phyloP scores from a whole-genome alignment of 176 grass and related monocot genomes.

The Oryza australiensis region DNA sequence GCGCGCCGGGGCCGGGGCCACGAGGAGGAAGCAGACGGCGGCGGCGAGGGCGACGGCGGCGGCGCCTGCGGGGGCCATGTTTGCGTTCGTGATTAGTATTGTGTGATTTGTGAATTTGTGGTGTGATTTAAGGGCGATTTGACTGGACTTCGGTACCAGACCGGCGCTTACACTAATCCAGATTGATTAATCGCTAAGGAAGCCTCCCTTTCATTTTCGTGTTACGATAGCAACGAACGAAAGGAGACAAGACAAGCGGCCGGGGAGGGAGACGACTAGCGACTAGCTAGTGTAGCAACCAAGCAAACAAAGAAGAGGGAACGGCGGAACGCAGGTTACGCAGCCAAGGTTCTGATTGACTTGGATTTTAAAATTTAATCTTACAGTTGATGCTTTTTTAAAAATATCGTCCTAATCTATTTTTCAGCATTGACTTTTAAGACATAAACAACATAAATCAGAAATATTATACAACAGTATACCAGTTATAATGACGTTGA shows the following conservation, averaged over 20 bases:
- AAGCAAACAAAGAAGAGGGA: no score
- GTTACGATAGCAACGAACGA: conserved; percentile 11
- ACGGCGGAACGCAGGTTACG: no score
- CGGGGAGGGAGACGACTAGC: background rate
- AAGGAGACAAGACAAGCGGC: background rate
- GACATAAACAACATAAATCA: no score
- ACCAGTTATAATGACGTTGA: no score
- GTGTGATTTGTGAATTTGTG: background rate
- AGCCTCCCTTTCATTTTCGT: conserved; percentile 26
- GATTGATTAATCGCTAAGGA: conserved; percentile 39
- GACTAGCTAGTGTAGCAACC: no score
- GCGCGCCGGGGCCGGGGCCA: conserved; percentile 5
- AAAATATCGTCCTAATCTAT: no score
- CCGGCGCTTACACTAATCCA: background rate
- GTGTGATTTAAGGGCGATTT: background rate
- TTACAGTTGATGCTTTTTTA: no score
- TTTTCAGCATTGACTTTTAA: no score
- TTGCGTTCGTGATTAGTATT: background rate
- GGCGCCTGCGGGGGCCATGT: conserved; percentile 32
- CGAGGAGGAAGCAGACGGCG: conserved; percentile 41
- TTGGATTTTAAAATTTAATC: no score
- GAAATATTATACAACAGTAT: no score
- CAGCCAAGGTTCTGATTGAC: no score
- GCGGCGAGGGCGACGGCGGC: background rate
- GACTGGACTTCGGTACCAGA: background rate